Conservation (phyloP, 2,329 filamentous ascomycete species). For the Fusarium austroafricanum region DNA sequence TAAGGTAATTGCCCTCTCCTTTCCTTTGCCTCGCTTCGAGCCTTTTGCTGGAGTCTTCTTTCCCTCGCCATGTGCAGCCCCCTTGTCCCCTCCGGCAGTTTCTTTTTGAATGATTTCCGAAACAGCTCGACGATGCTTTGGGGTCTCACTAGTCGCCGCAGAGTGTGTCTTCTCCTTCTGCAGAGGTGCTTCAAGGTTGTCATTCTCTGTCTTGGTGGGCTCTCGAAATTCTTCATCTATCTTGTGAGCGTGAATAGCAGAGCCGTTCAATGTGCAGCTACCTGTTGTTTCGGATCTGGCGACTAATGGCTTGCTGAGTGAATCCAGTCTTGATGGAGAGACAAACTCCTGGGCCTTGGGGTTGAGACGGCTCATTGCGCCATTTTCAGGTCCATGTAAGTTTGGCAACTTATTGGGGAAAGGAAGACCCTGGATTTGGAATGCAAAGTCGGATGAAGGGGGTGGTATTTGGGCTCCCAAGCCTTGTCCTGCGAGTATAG, state of each 20-base stretch:
- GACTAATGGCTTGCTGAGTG: background rate
- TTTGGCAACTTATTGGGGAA: background rate
- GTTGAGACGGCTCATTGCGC: constrained; percentile 28
- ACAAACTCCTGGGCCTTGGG: constrained; percentile 41
- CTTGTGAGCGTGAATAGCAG: background rate
- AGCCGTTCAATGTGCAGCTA: background rate
- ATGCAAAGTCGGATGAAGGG: constrained; percentile 29
- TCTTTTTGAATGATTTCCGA: constrained; percentile 8
- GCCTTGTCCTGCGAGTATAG: constrained; percentile 32
- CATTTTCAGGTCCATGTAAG: background rate
- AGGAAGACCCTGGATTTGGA: constrained; percentile 8
- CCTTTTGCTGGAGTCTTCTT: constrained; percentile 31
- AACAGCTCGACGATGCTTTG: constrained; percentile 5
- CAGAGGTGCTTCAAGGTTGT: background rate
- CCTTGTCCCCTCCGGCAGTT: constrained; percentile 1
- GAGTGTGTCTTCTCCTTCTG: background rate
- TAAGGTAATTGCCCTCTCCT: constrained; percentile 15
- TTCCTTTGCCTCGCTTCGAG: constrained; percentile 31
- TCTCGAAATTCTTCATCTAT: background rate
- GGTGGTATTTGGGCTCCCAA: constrained; percentile 8
- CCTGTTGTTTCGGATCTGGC: background rate
- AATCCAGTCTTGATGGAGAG: constrained; percentile 32
- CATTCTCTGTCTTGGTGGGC: background rate
- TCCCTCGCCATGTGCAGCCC: background rate
- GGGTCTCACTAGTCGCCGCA: background rate